These are phyloP conservation scores for Claviceps citrina DNA, from an alignment of 2,329 filamentous ascomycete species.

Conservation along the genomic window DNA sequence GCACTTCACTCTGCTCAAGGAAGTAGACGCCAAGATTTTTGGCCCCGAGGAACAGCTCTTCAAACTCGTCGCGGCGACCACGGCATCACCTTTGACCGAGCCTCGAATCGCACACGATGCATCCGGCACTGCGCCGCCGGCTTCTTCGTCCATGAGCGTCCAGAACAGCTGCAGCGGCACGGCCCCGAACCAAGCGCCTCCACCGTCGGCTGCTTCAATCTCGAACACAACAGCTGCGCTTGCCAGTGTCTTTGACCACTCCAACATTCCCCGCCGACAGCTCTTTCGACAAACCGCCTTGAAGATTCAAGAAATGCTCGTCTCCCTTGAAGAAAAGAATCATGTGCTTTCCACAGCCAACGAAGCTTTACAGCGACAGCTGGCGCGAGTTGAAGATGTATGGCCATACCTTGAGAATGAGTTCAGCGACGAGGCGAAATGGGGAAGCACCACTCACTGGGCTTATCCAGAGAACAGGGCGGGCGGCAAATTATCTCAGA, in stretches of 20 bases:
- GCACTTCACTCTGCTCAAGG: constrained; percentile 89
- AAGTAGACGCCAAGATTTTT: constrained; percentile 94
- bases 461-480: constrained; percentile 79
- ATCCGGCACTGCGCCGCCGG: constrained; percentile 25
- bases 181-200: constrained; percentile 20
- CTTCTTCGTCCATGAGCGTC: constrained; percentile 32
- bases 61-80: constrained; percentile 53
- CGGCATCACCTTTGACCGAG: constrained; percentile 34
- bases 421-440: constrained; percentile 86
- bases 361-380: constrained; percentile 71
- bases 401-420: constrained; percentile 77
- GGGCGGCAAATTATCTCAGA: constrained; percentile 42
- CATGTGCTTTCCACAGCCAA: constrained; percentile 89
- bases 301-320: constrained; percentile 70
- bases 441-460: constrained; percentile 87
- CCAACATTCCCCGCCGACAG: constrained; percentile 51
- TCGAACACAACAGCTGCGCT: constrained; percentile 22
- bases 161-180: constrained; percentile 32
- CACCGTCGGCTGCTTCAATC: constrained; percentile 22
- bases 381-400: constrained; percentile 70
- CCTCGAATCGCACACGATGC: constrained; percentile 29
- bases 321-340: constrained; percentile 92
- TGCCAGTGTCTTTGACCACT: constrained; percentile 33
- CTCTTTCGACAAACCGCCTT: constrained; percentile 65
- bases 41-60: constrained; percentile 71